Base-by-base conservation (phyloP, 805 yeast genomes). In the Spathaspora girioi region DNA sequence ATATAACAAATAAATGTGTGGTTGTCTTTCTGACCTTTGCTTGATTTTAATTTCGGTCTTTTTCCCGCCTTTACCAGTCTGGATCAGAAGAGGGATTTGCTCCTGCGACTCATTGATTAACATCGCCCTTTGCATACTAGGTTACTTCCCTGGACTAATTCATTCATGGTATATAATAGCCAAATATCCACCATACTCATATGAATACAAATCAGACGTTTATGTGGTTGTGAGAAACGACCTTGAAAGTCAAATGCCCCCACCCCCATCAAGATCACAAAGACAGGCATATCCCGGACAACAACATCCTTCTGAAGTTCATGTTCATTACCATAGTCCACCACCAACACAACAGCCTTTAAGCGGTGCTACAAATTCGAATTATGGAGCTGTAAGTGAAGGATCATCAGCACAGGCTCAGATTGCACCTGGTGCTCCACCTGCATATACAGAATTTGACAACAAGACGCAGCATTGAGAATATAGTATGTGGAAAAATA, bases 61-160 rank as follows among this genome's bases (percentile, higher is more conserved):
- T 47, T 75, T 84, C 61, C 94, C 96, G 1, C 94, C 94, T 0
- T 71, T 87, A 11, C 88, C 92, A 0, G 91, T 87, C 10, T 67
- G 83, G 65, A 73, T 85, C 38, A 75, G 90, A 61, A 70, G 82
- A 46, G 94, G 94, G 1, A 49, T 79, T 14, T 82, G 81, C 57
- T 73, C 86, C 2, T 61, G 70, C 32, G 88, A 86, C 56, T 69
- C 81, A 14, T 52, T 73, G 31, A 63, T 79, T 20, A 68, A 74
- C 49, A 62, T 78, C 23, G 45, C 75, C 26, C 68, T 80, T 45
- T 76, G 78, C 43, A 44, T 77, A 23, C 62, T 79, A 32, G 82
- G 82, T 2, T 80, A 77, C 56, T 53, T 80, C 40, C 82, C 82
- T 1, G 84, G 83, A 0, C 62, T 79, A 43, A 63, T 78, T 19